Base-by-base conservation (phyloP, 2,329 filamentous ascomycete genomes). In the Clonostachys rosea region DNA sequence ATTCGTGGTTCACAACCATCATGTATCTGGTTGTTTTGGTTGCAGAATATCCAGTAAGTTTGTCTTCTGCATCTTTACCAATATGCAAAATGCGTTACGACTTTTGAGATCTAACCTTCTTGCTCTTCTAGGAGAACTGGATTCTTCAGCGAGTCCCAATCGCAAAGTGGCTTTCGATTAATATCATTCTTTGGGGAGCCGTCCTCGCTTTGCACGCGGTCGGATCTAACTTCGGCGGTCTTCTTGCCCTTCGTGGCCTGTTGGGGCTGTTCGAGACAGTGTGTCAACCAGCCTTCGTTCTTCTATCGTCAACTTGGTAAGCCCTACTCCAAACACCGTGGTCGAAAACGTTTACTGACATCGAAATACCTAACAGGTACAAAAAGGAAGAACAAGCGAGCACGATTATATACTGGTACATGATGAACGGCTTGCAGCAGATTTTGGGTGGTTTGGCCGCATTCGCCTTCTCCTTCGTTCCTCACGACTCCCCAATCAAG, bases 341-440 rank as follows among this genome's bases (percentile, higher is more conserved):
- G 9, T 30, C 24, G 9, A 10, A 8, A 30, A 30, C 2, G 10
- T 30, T 30, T 10, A 30, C 24, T 30, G 5, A 30, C 24, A 2
- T 30, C 24, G 10, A 30, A 10, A 10, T 30, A 5, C 3, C 7
- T 10, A 30, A 30, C 9, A 10, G 24, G 24, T 89, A 89, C 62
- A 80, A 78, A 50, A 73, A 83, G 34, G 77, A 84, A 47, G 84
- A 89, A 55, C 86, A 89, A 57, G 77, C 83, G 0, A 63, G 76
- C 0, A 77, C 80, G 6, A 83, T 88, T 4, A 85, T 83, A 0
- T 87, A 82, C 62, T 89, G 85, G 84, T 18, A n/a, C 36, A n/a
- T 39, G 80, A 89, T 88, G 83, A 89, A 89, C 59, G 85, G 86
- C 3, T 75, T 73, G 1, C 85, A 89, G 58, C 85, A 88, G 57